Evolutionary conservation across 441 rosid genomes (phyloP).

Genomic region (Croton setiger): DNA sequence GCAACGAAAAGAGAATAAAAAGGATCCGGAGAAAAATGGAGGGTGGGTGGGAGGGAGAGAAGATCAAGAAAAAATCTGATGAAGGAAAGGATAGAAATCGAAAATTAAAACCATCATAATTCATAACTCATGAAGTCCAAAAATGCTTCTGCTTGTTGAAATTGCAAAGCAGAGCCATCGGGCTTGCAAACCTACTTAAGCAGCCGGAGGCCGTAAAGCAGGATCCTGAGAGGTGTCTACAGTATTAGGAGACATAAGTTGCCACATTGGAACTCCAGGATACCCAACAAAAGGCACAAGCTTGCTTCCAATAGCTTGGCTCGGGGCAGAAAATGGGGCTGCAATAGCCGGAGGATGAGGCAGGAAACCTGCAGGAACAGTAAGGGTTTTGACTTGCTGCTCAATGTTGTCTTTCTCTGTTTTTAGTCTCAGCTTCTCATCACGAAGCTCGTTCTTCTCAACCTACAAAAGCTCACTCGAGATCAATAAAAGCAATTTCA

Average conservation of each 20-base stretch:
- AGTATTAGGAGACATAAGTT: conserved; percentile 91
- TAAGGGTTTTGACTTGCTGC: conserved; percentile 46
- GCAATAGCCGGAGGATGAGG: conserved; percentile 57
- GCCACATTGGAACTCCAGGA: conserved; percentile 97
- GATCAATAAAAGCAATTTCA: not conserved
- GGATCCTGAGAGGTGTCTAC: conserved; percentile 95
- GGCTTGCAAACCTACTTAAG: conserved; percentile 38
- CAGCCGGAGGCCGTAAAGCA: conserved; percentile 83
- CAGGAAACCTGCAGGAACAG: conserved; percentile 52
- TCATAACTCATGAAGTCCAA: not conserved
- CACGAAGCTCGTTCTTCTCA: conserved; percentile 72
- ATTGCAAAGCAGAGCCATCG: conserved; percentile 21
- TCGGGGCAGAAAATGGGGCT: conserved; percentile 67
- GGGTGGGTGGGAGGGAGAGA: not conserved
- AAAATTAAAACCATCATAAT: not conserved
- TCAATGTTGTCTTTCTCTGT: conserved; percentile 70
- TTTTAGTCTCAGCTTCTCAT: conserved; percentile 77
- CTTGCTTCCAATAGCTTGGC: conserved; percentile 74
- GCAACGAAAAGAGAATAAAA: not conserved
- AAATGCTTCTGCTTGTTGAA: conserved; percentile 5
- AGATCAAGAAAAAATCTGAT: not conserved
- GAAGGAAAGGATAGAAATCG: not conserved
- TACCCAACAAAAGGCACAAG: conserved; percentile 79
- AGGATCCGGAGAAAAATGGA: too few species aligned
- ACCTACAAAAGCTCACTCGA: conserved; percentile 33